Evolutionary conservation across 2,329 filamentous ascomycete genomes (phyloP).

Genomic region (Coleophoma eucalyptorum): DNA sequence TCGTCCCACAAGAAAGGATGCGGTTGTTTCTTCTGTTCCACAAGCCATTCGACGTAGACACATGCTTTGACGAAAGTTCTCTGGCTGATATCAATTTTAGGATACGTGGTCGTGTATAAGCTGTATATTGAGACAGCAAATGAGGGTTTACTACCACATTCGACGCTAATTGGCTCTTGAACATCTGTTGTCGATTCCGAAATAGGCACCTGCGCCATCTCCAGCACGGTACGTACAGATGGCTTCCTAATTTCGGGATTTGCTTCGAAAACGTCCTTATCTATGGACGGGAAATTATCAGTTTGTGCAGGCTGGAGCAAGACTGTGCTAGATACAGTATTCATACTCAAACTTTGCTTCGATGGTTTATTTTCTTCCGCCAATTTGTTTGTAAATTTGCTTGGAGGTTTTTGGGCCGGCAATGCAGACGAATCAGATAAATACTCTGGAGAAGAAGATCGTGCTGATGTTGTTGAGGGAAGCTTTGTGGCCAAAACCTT

Average conservation of each 20-base stretch:
- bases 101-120: conserved; percentile 38
- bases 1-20: conserved; percentile 47
- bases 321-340: neutral
- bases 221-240: neutral
- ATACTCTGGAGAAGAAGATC: too few species aligned
- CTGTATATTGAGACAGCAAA: conserved; percentile 21
- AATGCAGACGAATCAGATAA: too few species aligned
- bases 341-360: too few species aligned
- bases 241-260: neutral
- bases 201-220: neutral
- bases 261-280: neutral
- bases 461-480: too few species aligned
- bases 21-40: conserved; percentile 27
- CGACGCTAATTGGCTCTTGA: neutral
- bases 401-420: too few species aligned
- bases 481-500: too few species aligned
- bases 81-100: conserved; percentile 34
- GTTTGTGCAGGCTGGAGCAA: neutral
- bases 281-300: too few species aligned
- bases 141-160: neutral
- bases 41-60: conserved; percentile 36
- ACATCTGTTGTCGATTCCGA: neutral
- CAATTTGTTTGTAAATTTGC: too few species aligned
- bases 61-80: conserved; percentile 41
- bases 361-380: too few species aligned